Percentiles rank a stretch among this genome's conserved stretches.
These are phyloP conservation scores for Dillenia turbinata DNA, from an alignment of 164 flowering plant species.

Conservation along the genomic window DNA sequence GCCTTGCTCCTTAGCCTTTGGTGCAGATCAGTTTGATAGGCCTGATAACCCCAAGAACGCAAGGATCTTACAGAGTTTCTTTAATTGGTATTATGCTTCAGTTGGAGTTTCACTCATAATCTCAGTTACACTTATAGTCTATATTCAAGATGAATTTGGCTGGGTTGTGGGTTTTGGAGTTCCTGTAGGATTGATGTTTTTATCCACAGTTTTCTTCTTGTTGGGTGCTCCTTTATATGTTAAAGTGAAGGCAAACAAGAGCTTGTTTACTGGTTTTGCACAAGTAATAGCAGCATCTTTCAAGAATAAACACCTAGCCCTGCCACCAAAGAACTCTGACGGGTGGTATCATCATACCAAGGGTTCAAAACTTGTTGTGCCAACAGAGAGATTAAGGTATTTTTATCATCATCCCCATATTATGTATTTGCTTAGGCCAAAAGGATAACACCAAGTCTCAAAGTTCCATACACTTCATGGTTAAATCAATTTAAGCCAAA, in stretches of 20 bases:
- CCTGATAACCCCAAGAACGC: constrained; percentile 21
- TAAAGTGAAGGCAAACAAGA: constrained; percentile 30
- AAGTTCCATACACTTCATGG: too few relatives aligned
- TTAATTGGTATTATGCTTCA: constrained; percentile 40
- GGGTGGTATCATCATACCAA: constrained; percentile 24
- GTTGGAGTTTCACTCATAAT: constrained; percentile 22
- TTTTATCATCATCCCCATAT: background rate
- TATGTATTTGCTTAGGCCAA: background rate
- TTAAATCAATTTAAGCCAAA: too few relatives aligned
- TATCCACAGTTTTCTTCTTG: constrained; percentile 33
- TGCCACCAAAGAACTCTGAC: constrained; percentile 20
- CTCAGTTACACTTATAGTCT: constrained; percentile 35
- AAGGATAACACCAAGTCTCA: too few relatives aligned
- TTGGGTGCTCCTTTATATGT: constrained; percentile 39
- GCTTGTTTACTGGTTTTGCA: constrained; percentile 34
- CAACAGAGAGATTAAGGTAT: constrained; percentile 46
- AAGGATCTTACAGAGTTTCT: constrained; percentile 27
- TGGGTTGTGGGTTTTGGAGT: constrained; percentile 48
- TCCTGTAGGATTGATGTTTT: constrained; percentile 31
- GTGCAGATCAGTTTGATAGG: constrained; percentile 40
- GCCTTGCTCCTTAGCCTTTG: constrained; percentile 52
- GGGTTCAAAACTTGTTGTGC: constrained; percentile 23
- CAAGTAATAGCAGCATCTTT: constrained; percentile 33
- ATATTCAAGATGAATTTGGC: constrained; percentile 34
- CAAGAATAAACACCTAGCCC: constrained; percentile 30